These are phyloP conservation scores for Aaosphaeria pasadenensis DNA, from an alignment of 2,329 filamentous ascomycete genomes.

Conservation along the genomic window DNA sequence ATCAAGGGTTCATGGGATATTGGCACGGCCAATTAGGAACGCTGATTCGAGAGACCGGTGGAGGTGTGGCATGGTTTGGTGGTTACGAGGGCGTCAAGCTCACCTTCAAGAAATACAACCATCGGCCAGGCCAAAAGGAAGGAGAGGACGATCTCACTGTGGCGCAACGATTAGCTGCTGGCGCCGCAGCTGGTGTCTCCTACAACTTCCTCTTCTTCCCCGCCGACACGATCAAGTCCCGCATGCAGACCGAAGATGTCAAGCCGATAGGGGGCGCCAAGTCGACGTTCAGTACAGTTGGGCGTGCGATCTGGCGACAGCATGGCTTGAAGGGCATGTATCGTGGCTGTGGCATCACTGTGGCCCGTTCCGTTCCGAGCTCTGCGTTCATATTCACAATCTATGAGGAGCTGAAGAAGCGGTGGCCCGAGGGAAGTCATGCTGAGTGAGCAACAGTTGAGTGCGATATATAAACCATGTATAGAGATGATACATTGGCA, in stretches of 20 bases:
- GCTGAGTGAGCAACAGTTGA: no score
- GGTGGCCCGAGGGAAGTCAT: slow-evolving; percentile 22
- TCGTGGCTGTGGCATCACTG: slow-evolving; percentile 91
- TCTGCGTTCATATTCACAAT: slow-evolving; percentile 98
- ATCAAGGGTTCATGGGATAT: slow-evolving; percentile 81
- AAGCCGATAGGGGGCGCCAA: slow-evolving; percentile 51
- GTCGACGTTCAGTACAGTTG: slow-evolving; percentile 70
- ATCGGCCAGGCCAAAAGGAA: slow-evolving; percentile 27
- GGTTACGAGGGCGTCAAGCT: slow-evolving; percentile 56
- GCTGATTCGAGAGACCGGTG: slow-evolving; percentile 88
- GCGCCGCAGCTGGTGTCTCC: slow-evolving; percentile 82
- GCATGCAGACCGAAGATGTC: slow-evolving; percentile 87
- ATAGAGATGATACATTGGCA: no score
- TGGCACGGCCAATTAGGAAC: slow-evolving; percentile 96
- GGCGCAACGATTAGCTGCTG: slow-evolving; percentile 83
- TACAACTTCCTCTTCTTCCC: slow-evolving; percentile 99
- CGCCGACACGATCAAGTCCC: slow-evolving; percentile 93
- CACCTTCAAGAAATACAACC: slow-evolving; percentile 58
- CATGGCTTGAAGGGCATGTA: slow-evolving; percentile 85
- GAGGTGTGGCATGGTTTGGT: slow-evolving; percentile 89
- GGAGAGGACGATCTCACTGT: slow-evolving; percentile 63
- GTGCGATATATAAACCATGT: no score
- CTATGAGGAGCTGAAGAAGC: slow-evolving; percentile 76
- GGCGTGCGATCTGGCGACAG: slow-evolving; percentile 71
- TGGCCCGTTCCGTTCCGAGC: slow-evolving; percentile 81